These are phyloP conservation scores for Psilocybe subaeruginosa DNA, from an alignment of 768 basidiomycete species.

Conservation along the genomic window DNA sequence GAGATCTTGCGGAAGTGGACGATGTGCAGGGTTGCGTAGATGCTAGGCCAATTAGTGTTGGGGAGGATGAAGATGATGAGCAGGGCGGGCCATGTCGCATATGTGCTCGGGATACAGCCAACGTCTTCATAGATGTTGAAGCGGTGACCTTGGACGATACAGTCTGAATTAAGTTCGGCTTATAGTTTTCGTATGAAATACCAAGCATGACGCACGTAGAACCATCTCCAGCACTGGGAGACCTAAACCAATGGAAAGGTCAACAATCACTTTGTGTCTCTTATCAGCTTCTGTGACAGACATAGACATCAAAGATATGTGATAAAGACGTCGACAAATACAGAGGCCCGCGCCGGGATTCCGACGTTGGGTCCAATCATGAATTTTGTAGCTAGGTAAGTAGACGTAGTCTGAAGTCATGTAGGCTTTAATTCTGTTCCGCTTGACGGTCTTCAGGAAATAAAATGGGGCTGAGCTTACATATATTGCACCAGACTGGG, in stretches of 20 bases:
- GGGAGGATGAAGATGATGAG: slow-evolving; percentile 45
- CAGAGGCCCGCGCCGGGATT: slow-evolving; percentile 57
- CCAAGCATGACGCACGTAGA: background rate
- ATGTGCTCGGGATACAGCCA: slow-evolving; percentile 55
- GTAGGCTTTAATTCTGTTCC: too few species aligned
- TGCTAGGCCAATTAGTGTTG: slow-evolving; percentile 41
- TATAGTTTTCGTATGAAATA: background rate
- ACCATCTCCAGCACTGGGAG: slow-evolving; percentile 51
- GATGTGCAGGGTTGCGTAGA: slow-evolving; percentile 42
- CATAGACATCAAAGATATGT: slow-evolving; percentile 55
- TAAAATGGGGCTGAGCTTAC: slow-evolving; percentile 29
- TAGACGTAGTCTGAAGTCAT: too few species aligned
- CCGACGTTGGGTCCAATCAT: slow-evolving; percentile 45
- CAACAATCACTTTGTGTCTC: slow-evolving; percentile 49
- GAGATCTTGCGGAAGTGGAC: slow-evolving; percentile 41
- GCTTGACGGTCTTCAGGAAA: too few species aligned
- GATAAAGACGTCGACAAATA: slow-evolving; percentile 64
- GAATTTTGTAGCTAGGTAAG: slow-evolving; percentile 41
- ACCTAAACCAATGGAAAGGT: slow-evolving; percentile 54
- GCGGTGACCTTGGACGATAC: slow-evolving; percentile 58
- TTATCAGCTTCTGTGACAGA: slow-evolving; percentile 52
- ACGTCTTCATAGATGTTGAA: slow-evolving; percentile 62
- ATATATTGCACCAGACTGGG: slow-evolving; percentile 69
- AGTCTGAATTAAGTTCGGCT: slow-evolving; percentile 17
- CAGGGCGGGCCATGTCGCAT: slow-evolving; percentile 46